These are phyloP conservation scores for Erythrobasidium yunnanense DNA, from an alignment of 768 basidiomycete genomes.

Conservation along the genomic window DNA sequence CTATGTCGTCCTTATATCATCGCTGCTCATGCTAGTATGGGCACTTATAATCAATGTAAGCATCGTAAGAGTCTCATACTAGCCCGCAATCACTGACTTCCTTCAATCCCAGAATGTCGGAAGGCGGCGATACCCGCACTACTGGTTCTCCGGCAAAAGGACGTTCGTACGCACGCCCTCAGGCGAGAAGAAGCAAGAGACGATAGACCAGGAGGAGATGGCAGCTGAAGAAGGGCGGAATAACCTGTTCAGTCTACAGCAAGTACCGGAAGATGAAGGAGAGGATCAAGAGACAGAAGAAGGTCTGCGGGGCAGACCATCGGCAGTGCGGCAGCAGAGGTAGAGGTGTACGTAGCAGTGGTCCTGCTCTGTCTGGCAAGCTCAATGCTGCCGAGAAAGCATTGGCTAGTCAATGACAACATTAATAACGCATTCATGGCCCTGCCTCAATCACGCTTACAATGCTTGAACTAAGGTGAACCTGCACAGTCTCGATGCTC, in stretches of 20 bases:
- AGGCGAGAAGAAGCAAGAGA: neutral
- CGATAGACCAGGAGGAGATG: neutral
- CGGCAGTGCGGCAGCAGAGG: no score
- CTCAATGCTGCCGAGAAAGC: no score
- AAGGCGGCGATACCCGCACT: conserved; percentile 5
- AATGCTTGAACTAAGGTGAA: no score
- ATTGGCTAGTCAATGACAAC: no score
- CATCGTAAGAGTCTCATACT: neutral
- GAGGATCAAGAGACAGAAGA: no score
- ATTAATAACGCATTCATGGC: no score
- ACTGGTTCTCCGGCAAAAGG: conserved; percentile 9
- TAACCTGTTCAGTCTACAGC: no score
- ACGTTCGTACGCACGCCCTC: conserved; percentile 1
- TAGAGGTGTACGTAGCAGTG: no score
- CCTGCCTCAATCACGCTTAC: no score
- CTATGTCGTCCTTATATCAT: conserved; percentile 9
- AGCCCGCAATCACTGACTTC: neutral
- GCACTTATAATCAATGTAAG: conserved; percentile 27
- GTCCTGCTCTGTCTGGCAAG: no score
- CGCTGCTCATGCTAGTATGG: conserved; percentile 11
- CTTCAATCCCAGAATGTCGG: conserved; percentile 5
- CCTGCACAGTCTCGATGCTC: no score
- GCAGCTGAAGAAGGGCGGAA: neutral
- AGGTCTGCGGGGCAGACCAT: no score
- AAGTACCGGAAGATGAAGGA: neutral